Percentiles rank a stretch among this genome's conserved stretches.
phyloP scores from a whole-genome alignment of 352 stramenopile genomes.

The Pythium apleroticum region DNA sequence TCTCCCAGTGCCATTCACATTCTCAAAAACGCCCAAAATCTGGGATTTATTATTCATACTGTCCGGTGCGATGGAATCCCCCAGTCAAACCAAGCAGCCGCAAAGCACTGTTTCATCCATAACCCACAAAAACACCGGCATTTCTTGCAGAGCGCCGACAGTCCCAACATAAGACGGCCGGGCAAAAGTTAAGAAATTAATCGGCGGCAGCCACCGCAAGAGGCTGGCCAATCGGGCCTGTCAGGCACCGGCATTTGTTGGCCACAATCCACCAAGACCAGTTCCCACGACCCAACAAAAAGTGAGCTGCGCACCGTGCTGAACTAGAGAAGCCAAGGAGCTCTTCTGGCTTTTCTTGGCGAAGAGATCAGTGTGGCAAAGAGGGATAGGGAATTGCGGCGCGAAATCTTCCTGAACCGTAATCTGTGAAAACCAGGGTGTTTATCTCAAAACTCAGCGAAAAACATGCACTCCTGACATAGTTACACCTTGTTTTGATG shows the following conservation, averaged over 20 bases:
- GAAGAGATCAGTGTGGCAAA: neutral
- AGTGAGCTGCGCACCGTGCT: neutral
- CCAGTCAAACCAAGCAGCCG: neutral
- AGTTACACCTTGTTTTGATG: neutral
- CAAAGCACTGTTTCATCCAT: conserved; percentile 1
- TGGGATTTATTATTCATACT: neutral
- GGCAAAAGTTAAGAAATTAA: conserved; percentile 4
- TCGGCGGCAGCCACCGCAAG: neutral
- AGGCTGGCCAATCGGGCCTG: neutral
- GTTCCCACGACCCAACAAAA: neutral
- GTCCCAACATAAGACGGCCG: neutral
- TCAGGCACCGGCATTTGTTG: neutral
- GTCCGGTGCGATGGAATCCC: neutral
- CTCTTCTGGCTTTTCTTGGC: neutral
- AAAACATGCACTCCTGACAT: neutral
- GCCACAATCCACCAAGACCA: neutral
- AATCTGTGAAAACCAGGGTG: neutral
- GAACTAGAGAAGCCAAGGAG: neutral
- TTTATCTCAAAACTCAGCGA: neutral
- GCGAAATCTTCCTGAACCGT: neutral
- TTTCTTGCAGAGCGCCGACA: neutral
- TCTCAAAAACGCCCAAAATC: neutral
- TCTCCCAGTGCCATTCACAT: no score
- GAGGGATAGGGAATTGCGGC: neutral
- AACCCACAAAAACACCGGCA: neutral